phyloP scores from a whole-genome alignment of 75 land plant species.

The Cunninghamia lanceolata region DNA sequence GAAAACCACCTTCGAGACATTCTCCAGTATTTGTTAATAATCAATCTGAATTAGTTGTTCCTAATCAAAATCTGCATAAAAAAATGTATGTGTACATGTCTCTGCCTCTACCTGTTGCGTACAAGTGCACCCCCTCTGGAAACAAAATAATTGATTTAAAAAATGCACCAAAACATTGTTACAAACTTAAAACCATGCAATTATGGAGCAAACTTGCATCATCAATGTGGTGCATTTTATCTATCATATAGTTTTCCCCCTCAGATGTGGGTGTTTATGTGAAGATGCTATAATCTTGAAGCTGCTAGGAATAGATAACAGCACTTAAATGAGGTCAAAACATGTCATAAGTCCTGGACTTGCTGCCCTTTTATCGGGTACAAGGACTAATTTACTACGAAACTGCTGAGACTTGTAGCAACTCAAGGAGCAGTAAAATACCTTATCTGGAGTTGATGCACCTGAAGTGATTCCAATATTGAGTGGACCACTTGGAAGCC shows the following conservation, averaged over 20 bases:
- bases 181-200: background rate
- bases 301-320: background rate
- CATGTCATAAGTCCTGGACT: background rate
- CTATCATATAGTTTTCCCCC: background rate
- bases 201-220: background rate
- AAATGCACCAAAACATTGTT: background rate
- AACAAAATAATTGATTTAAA: background rate
- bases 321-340: background rate
- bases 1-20: conserved; percentile 36
- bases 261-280: background rate
- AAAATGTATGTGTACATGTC: background rate
- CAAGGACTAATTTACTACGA: background rate
- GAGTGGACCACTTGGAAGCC: conserved; percentile 43
- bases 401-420: background rate
- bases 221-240: background rate
- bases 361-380: background rate
- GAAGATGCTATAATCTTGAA: background rate
- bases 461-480: conserved; percentile 51
- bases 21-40: conserved; percentile 37
- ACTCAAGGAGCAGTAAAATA: conserved; percentile 9
- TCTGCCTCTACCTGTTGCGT: background rate
- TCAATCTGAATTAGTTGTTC: background rate
- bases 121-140: background rate
- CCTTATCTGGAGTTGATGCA: conserved; percentile 55
- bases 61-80: background rate